phyloP scores from a whole-genome alignment of 1,284 basidiomycete genomes.

The Heterobasidion annosum region DNA sequence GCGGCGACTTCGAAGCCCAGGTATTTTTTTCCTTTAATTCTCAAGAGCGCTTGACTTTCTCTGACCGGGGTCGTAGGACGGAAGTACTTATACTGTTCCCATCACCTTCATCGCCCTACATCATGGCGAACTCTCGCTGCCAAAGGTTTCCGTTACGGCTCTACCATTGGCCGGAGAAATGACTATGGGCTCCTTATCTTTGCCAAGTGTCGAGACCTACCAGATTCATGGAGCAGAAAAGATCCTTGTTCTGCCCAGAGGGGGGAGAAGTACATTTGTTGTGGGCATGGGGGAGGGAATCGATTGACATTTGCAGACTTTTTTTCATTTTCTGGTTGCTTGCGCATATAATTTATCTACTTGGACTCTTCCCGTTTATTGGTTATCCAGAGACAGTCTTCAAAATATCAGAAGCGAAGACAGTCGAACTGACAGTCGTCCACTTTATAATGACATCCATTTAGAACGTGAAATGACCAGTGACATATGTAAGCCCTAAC shows the following conservation, averaged over 20 bases:
- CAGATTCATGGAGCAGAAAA: slow-evolving; percentile 72
- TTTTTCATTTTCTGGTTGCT: background rate
- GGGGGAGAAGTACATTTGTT: slow-evolving; percentile 72
- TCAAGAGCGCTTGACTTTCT: background rate
- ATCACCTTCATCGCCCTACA: slow-evolving; percentile 73
- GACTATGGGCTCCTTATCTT: slow-evolving; percentile 45
- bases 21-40: slow-evolving; percentile 25
- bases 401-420: too few relatives aligned
- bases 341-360: background rate
- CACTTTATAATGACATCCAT: too few relatives aligned
- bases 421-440: too few relatives aligned
- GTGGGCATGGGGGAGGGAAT: slow-evolving; percentile 48
- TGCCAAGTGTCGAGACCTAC: slow-evolving; percentile 63
- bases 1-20: slow-evolving; percentile 65
- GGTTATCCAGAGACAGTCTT: too few relatives aligned
- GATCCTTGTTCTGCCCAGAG: slow-evolving; percentile 64
- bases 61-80: slow-evolving; percentile 35
- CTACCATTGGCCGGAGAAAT: slow-evolving; percentile 40
- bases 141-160: slow-evolving; percentile 57
- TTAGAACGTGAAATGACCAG: too few relatives aligned
- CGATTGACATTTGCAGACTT: background rate
- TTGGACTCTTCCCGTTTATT: background rate
- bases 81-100: slow-evolving; percentile 40
- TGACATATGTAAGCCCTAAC: too few relatives aligned
- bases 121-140: slow-evolving; percentile 66